Base-by-base conservation (phyloP, 1,284 basidiomycete species). In the Cystobasidiaceae sp. region DNA sequence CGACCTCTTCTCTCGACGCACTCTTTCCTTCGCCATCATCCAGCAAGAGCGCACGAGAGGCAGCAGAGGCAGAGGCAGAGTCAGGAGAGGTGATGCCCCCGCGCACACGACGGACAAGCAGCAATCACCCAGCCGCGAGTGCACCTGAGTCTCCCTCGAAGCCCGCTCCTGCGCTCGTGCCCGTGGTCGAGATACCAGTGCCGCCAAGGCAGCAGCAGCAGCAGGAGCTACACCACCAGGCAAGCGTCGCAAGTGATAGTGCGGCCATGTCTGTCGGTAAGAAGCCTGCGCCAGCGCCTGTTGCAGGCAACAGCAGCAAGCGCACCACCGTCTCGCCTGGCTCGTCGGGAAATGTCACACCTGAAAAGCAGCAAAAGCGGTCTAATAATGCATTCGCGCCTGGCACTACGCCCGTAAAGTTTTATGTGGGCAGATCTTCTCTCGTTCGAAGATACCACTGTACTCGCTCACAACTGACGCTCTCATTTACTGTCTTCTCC, bases 391-490 rank as follows among this genome's bases (percentile, higher is more conserved):
- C 28, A 32, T 62, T 54, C 41, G 41, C 41, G 23, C 49, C 60
- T 25, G 60, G 49, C 9, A 30, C 60, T 13, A 52, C 60, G 27
- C 60, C 60, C 27, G 50, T 62, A 33, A 62, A 62, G 50, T 62
- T 62, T 37, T 52, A 62, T 52, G 60, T 62, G 39, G 17, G 60
- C 37, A 8, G 23, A 27, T n/a, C n/a, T n/a, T n/a, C n/a, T n/a
- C n/a, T n/a, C n/a, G n/a, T n/a, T n/a, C n/a, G n/a, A n/a, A n/a
- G 28, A 15, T 11, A 15, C 8, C 17, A 55, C 27, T n/a, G 13
- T 39, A 39, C 43, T 13, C 54, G 6, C 13, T 27, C 11, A 13
- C 6, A 30, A 25, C 19, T 8, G 30, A 27, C 8, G n/a, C 6
- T 30, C 48, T 49, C 21, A 37, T 8, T 3, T 11, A 6, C 9